Evolutionary conservation across 805 yeast genomes (phyloP).

Genomic region (Pichia scutulata): DNA sequence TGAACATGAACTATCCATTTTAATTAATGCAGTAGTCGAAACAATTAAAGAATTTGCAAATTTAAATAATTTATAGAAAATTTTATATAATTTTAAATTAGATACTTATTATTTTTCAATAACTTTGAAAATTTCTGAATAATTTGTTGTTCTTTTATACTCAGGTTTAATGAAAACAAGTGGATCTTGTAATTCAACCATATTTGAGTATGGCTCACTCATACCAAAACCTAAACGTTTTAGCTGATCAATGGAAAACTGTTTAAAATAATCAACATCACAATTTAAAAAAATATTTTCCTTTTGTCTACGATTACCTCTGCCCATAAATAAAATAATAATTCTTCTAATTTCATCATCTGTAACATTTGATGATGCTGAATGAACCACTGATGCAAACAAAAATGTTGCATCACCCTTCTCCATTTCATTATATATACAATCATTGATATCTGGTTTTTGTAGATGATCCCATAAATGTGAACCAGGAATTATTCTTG

Average conservation of each 20-base stretch:
- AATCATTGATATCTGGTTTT: conserved; percentile 18
- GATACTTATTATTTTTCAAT: not conserved
- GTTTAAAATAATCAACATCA: conserved; percentile 21
- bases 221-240: conserved; percentile 17
- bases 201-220: conserved; percentile 16
- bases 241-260: conserved; percentile 14
- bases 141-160: conserved; percentile 4
- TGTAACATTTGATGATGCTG: conserved; percentile 26
- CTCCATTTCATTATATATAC: conserved; percentile 23
- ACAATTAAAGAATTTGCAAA: not conserved
- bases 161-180: conserved; percentile 9
- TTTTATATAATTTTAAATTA: not conserved
- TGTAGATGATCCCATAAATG: conserved; percentile 24
- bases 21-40: conserved; percentile 1
- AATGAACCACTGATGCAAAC: conserved; percentile 27
- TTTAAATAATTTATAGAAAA: not conserved
- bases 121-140: conserved; percentile 6
- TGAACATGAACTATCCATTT: not conserved
- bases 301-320: conserved; percentile 24
- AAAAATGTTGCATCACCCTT: conserved; percentile 27
- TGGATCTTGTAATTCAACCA: conserved; percentile 16
- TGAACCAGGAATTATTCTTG: conserved; percentile 26
- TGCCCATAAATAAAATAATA: conserved; percentile 24
- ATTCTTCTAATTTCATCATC: conserved; percentile 21
- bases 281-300: conserved; percentile 23